Evolutionary conservation across 768 basidiomycete species (phyloP).

Genomic region (Flagelloscypha sp.): DNA sequence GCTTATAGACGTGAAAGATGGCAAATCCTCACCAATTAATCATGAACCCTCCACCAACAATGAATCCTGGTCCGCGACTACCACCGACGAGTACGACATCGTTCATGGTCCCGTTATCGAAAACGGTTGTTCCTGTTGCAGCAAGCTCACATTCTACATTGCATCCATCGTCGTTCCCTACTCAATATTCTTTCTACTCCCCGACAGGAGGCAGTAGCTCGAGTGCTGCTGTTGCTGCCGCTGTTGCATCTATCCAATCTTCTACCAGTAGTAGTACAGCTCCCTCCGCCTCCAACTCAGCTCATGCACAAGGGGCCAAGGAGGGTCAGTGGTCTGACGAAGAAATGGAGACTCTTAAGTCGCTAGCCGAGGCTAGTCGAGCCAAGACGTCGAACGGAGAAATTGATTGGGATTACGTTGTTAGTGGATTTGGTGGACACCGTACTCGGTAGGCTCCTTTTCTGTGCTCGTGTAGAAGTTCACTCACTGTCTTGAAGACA

Average conservation of each 20-base stretch:
- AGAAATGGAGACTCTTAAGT: conserved; percentile 61
- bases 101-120: conserved; percentile 24
- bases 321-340: conserved; percentile 76
- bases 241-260: conserved; percentile 16
- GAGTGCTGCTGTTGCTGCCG: conserved; percentile 12
- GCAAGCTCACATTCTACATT: conserved; percentile 25
- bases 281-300: conserved; percentile 17
- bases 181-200: too few relatives aligned
- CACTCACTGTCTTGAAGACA: conserved; percentile 37
- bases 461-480: neutral
- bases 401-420: conserved; percentile 76
- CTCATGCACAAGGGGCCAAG: conserved; percentile 20
- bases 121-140: conserved; percentile 18
- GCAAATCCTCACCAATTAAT: conserved; percentile 68
- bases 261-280: conserved; percentile 17
- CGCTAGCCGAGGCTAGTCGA: conserved; percentile 61
- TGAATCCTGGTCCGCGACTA: too few relatives aligned
- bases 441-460: conserved; percentile 51
- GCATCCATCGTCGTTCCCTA: conserved; percentile 50
- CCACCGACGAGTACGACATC: conserved; percentile 39
- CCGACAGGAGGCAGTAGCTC: conserved; percentile 7
- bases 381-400: conserved; percentile 40
- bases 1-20: conserved; percentile 39
- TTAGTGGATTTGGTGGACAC: conserved; percentile 63
- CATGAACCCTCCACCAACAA: conserved; percentile 54